Percentiles rank a stretch among this genome's conserved stretches.
Conservation (phyloP, 2,329 filamentous ascomycete species). For the Nectriaceae sp. region DNA sequence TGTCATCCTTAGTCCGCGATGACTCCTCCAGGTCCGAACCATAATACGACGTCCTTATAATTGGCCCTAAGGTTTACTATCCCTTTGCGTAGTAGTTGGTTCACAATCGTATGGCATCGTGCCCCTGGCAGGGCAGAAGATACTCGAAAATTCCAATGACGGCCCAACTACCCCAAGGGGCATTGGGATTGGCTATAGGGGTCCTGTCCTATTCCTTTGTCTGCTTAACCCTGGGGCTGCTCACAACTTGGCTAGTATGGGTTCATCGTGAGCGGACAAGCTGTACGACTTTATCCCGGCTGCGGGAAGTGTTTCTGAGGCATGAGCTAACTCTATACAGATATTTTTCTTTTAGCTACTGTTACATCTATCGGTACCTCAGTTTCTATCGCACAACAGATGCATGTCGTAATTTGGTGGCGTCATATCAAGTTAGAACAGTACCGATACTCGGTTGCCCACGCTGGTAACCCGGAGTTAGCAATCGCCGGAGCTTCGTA, state of each 20-base stretch:
- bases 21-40: too few relatives aligned
- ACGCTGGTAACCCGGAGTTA: slow-evolving; percentile 41
- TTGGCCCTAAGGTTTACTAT: too few relatives aligned
- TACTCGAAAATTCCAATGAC: too few relatives aligned
- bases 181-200: slow-evolving; percentile 6
- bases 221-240: slow-evolving; percentile 4
- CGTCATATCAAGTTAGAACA: slow-evolving; percentile 41
- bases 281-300: slow-evolving; percentile 38
- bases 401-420: slow-evolving; percentile 43
- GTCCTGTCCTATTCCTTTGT: slow-evolving; percentile 11
- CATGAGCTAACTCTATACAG: slow-evolving; percentile 27
- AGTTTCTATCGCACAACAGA: slow-evolving; percentile 44
- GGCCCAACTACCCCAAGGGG: slow-evolving; percentile 8
- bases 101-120: too few relatives aligned
- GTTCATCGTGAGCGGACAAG: slow-evolving; percentile 42
- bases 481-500: slow-evolving; percentile 43
- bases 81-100: too few relatives aligned
- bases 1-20: too few relatives aligned
- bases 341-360: slow-evolving; percentile 42
- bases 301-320: too few relatives aligned
- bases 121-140: too few relatives aligned
- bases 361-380: slow-evolving; percentile 38
- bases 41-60: too few relatives aligned
- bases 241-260: slow-evolving; percentile 36
- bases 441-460: slow-evolving; percentile 36